Base-by-base conservation (phyloP, 139 green algal species). In the Klebsormidium nitens region DNA sequence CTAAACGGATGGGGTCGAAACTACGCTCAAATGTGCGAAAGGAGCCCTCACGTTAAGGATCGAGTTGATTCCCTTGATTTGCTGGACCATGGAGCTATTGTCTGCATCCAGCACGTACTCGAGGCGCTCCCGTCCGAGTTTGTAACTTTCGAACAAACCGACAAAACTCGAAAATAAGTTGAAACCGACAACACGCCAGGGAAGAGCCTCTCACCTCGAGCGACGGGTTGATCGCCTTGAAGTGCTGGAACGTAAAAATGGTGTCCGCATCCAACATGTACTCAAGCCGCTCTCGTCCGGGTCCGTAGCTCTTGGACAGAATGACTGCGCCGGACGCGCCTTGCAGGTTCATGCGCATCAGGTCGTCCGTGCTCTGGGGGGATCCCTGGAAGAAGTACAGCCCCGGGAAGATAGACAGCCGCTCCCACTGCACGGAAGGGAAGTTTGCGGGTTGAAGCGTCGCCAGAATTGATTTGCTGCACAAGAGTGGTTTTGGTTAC, bases 221-320 rank as follows among this genome's bases (percentile, higher is more conserved):
- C 50, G 19, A 36, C 50, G 50, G 50, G 50, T 59, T 59, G 50
- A 59, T 17, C 14, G 50, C 28, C 11, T 26, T 14, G 19, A 59
- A 36, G 50, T 59, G 50, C 50, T 59, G 50, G 50, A 36, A 59
- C 17, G 50, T 59, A n/a, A 59, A 59, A 26, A 59, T 59, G 5
- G 50, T 59, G 5, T 59, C 50, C 23, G 50, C 50, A n/a, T 59
- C 50, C 50, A 59, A 5, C 17, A 26, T 5, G 23, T 26, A 17
- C 50, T 14, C 50, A n/a, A n/a, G n/a, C n/a, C n/a, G n/a, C n/a
- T n/a, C n/a, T n/a, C n/a, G n/a, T n/a, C n/a, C n/a, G n/a, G n/a
- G n/a, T n/a, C n/a, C n/a, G 50, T 29, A 8, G 17, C 50, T 5
- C 11, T 5, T 8, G 5, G 50, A 14, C 11, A 59, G 42, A 14